Conservation (phyloP, 2,329 filamentous ascomycete genomes). For the Chalaropsis thielavioides region DNA sequence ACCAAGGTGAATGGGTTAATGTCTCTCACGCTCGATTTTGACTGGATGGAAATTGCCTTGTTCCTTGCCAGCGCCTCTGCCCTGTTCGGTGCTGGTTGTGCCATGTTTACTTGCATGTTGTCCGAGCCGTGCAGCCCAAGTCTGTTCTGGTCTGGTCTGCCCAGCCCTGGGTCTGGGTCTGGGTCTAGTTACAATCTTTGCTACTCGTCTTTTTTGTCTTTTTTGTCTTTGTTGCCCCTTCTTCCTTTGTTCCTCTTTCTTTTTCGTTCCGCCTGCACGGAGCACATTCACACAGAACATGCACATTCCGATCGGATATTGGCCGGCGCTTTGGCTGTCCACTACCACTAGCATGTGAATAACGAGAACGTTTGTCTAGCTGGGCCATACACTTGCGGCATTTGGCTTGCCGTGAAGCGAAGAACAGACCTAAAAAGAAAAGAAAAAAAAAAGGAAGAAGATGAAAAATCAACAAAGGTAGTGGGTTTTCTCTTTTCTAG, state of each 20-base stretch:
- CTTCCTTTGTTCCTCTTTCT: too few relatives aligned
- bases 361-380: background rate
- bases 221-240: background rate
- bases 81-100: background rate
- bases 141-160: background rate
- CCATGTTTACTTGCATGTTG: background rate
- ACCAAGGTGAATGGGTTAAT: background rate
- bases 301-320: too few relatives aligned
- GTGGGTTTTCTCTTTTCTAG: background rate
- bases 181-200: background rate
- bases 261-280: too few relatives aligned
- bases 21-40: background rate
- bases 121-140: background rate
- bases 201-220: background rate
- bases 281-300: too few relatives aligned
- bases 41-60: background rate
- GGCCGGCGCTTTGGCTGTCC: background rate
- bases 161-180: background rate
- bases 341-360: background rate
- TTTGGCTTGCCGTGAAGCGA: conserved; percentile 5
- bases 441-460: background rate
- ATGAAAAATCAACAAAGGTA: too few relatives aligned
- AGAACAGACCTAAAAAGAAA: background rate
- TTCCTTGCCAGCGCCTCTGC: background rate
- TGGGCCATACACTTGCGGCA: background rate